These are phyloP conservation scores for Scheffersomyces cryptocercus DNA, from an alignment of 1,139 yeast species.

Conservation along the genomic window DNA sequence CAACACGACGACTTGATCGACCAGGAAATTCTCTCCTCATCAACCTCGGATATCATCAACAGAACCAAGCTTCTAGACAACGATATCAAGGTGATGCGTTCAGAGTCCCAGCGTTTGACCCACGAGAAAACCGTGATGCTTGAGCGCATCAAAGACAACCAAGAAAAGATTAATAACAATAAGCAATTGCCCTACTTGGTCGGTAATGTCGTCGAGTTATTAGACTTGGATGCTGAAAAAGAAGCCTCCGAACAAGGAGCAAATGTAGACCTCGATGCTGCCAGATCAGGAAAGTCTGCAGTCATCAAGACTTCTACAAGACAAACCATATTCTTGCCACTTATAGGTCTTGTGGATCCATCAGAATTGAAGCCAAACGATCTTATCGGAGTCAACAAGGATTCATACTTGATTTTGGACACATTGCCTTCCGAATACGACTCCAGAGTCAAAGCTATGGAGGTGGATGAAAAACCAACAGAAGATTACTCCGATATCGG, in stretches of 20 bases:
- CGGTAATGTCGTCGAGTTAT: slow-evolving; percentile 94
- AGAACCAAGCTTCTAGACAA: slow-evolving; percentile 88
- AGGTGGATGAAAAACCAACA: slow-evolving; percentile 96
- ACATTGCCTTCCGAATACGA: slow-evolving; percentile 97
- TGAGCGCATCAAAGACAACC: slow-evolving; percentile 93
- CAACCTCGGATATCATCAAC: slow-evolving; percentile 82
- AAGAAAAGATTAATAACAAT: slow-evolving; percentile 93
- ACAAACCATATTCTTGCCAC: slow-evolving; percentile 94
- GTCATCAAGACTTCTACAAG: slow-evolving; percentile 96
- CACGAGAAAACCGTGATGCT: slow-evolving; percentile 93
- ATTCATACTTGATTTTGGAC: slow-evolving; percentile 89
- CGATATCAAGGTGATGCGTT: slow-evolving; percentile 93
- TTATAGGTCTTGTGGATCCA: slow-evolving; percentile 93
- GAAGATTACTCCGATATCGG: slow-evolving; percentile 97
- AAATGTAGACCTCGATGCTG: slow-evolving; percentile 88
- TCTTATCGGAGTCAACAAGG: slow-evolving; percentile 96
- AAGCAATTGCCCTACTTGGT: slow-evolving; percentile 95
- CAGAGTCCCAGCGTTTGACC: slow-evolving; percentile 85
- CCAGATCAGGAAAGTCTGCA: slow-evolving; percentile 94
- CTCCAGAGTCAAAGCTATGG: slow-evolving; percentile 98
- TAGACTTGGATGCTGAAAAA: slow-evolving; percentile 85
- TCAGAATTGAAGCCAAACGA: slow-evolving; percentile 90
- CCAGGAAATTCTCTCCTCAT: slow-evolving; percentile 73
- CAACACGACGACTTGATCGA: slow-evolving; percentile 60
- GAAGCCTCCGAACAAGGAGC: slow-evolving; percentile 93